Base-by-base conservation (phyloP, 208 protist species). In the Leishmania lainsoni region DNA sequence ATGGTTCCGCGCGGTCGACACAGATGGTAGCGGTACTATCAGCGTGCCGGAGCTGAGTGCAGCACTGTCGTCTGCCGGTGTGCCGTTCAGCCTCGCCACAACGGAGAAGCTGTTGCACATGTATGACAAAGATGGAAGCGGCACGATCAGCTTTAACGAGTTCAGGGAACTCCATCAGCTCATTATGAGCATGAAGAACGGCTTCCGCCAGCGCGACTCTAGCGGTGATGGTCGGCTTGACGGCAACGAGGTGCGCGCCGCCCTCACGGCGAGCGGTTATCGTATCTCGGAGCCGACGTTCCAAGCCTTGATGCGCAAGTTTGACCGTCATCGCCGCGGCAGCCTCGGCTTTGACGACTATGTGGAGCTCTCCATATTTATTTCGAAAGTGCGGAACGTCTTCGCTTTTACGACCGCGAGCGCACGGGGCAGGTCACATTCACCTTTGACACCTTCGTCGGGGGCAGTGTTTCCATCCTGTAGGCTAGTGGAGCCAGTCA, bases 331-430 rank as follows among this genome's bases (percentile, higher is more conserved):
- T 61, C 85, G 87, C 65, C 83, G 85, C 49, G 94, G 92, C 79
- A 88, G 84, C 68, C 88, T 97, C 58, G 91, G 87, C 76, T 95
- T 97, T 69, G 94, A 97, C 78, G 94, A 97, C 78, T 97, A 97
- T 84, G 91, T 97, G 52, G 91, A 97, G 77, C 86, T 96, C n/a
- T 97, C 94, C 76, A 92, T 97, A 73, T 96, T 96, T 71, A 79
- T 97, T 3, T 90, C 88, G 32, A 95, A 92, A 79, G 83, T 85
- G 42, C 86, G 92, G 45, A 90, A 95, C 77, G 87, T 89, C 35
- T 97, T 95, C 66, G 69, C 79, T 94, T 96, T 81, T 91, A 96
- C 79, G 89, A 95, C 72, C 86, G 90, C 35, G 78, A 94, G 76
- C 88, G 87, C 69, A 91, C 83, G 16, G 91, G 90, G 6, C 89